Base-by-base conservation (phyloP, 805 yeast genomes). In the Candida sphagnicola region DNA sequence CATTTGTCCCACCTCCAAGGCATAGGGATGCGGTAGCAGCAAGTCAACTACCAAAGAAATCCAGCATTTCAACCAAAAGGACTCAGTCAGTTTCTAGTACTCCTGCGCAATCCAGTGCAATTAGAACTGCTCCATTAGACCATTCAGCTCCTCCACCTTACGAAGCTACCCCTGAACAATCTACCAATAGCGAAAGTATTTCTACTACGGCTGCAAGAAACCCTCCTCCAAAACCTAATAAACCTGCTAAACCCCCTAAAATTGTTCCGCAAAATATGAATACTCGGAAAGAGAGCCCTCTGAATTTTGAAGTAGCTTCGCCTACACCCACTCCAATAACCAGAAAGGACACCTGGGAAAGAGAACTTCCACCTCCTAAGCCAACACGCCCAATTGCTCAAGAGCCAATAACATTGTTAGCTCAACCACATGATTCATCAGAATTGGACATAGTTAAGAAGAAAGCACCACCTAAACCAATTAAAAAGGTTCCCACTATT, bases 1-100 rank as follows among this genome's bases (percentile, higher is more conserved):
- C 55, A 26, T 64, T 70, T 47, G 62, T 70, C 0, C 71, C 74
- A 4, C 74, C 74, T 3, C 72, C 72, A 2, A 43, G 64, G 8
- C 73, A 59, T 39, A 58, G 45, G 40, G 56, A 49, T 15, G 45
- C 67, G 24, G 63, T 54, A 10, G 19, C 40, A 19, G 18, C 44
- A 11, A 28, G 13, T 24, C 28, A 40, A n/a, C 17, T 25, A 10
- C 2, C 37, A n/a, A 34, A 40, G 4, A 21, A 31, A 16, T 17
- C 44, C 25, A 37, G 15, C n/a, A 11, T 37, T 16, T 18, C 37
- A 18, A 18, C 15, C 12, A 21, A n/a, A n/a, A n/a, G n/a, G 13
- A 13, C 10, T 13, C 8, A 28, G 14, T 28, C 31, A 28, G 5
- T 30, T 40, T 13, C 18, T 21, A 18, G 25, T 16, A 12, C 42